Evolutionary conservation across 164 flowering plant genomes (phyloP).

Genomic region (Akebia trifoliata): DNA sequence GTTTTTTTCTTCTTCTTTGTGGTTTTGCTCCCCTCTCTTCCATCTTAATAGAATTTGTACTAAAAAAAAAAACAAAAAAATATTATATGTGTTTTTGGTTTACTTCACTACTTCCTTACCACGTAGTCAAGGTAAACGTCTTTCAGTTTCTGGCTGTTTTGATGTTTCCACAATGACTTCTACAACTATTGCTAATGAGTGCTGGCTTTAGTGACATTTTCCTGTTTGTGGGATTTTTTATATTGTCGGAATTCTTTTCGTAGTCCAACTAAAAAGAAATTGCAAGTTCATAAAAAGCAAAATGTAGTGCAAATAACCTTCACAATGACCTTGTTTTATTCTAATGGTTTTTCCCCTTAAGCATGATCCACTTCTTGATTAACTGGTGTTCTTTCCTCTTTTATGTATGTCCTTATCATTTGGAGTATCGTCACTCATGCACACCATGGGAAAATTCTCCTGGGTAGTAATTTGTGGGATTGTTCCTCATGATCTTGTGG

Average conservation of each 20-base stretch:
- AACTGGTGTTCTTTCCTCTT: not conserved
- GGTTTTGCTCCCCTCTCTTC: not conserved
- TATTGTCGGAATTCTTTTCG: too few species aligned
- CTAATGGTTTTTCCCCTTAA: too few species aligned
- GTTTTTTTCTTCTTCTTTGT: too few species aligned
- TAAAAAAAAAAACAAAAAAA: not conserved
- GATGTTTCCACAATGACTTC: not conserved
- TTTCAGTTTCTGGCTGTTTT: not conserved
- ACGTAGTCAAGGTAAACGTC: not conserved
- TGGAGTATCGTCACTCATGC: too few species aligned
- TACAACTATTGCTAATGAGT: not conserved
- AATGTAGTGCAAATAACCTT: too few species aligned
- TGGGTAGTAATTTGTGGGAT: not conserved
- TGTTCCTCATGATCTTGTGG: not conserved
- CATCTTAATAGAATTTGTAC: too few species aligned
- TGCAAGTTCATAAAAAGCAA: too few species aligned
- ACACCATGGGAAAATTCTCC: not conserved
- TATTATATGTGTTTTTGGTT: not conserved
- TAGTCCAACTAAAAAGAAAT: too few species aligned
- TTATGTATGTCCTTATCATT: not conserved
- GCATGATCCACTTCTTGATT: not conserved
- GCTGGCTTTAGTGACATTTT: not conserved
- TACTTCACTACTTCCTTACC: not conserved
- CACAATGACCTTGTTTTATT: too few species aligned
- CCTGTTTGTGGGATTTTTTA: too few species aligned